These are phyloP conservation scores for Blastocystis hominis DNA, from an alignment of 352 stramenopile genomes.

Conservation along the genomic window DNA sequence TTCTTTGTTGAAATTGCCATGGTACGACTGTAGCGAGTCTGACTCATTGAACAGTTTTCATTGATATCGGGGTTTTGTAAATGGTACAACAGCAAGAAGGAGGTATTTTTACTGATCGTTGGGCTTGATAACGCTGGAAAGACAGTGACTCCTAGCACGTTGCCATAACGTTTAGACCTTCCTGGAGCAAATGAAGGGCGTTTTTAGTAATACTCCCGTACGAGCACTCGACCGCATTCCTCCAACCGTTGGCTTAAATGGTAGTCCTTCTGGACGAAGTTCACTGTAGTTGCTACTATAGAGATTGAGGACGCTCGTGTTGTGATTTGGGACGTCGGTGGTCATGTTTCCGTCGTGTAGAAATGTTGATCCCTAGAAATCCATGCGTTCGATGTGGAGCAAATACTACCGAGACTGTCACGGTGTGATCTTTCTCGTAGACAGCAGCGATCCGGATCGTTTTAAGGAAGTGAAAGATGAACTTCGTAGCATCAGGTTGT, in stretches of 20 bases:
- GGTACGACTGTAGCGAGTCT: not conserved
- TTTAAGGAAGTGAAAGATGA: constrained; percentile 72
- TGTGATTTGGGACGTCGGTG: constrained; percentile 76
- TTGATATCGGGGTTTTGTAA: constrained; percentile 71
- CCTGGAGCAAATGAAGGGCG: constrained; percentile 77
- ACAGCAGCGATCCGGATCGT: constrained; percentile 68
- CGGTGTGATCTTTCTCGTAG: constrained; percentile 73
- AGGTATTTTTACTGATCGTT: constrained; percentile 80
- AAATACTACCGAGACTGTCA: constrained; percentile 79
- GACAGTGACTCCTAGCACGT: constrained; percentile 62
- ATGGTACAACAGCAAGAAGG: constrained; percentile 74
- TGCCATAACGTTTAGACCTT: constrained; percentile 66
- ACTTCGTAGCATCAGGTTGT: constrained; percentile 63
- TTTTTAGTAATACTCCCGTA: constrained; percentile 75
- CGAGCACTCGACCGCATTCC: constrained; percentile 80
- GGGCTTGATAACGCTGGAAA: constrained; percentile 81
- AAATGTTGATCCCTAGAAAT: constrained; percentile 64
- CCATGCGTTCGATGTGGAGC: constrained; percentile 73
- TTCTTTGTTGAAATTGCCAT: not conserved
- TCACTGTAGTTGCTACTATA: constrained; percentile 63
- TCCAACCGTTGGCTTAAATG: constrained; percentile 79
- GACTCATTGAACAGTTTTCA: constrained; percentile 67
- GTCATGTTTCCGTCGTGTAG: constrained; percentile 64
- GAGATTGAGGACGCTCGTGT: constrained; percentile 60
- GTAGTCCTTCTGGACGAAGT: constrained; percentile 61